These are phyloP conservation scores for Trichocladium uniseriatum DNA, from an alignment of 495 filamentous ascomycete genomes.

Conservation along the genomic window DNA sequence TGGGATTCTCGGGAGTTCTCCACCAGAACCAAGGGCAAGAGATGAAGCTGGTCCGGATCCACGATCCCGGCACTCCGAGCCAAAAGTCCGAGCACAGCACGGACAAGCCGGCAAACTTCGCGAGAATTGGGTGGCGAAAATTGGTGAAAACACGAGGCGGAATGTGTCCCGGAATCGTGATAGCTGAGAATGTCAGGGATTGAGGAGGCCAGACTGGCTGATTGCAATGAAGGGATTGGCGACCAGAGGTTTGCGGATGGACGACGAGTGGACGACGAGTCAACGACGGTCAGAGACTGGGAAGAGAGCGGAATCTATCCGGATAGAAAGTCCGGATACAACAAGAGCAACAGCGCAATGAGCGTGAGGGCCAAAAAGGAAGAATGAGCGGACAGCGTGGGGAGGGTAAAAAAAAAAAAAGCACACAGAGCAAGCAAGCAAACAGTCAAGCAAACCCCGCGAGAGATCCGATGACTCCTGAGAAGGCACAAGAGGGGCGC, in stretches of 20 bases:
- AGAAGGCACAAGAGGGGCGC: background rate
- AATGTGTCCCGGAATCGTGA: background rate
- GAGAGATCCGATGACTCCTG: background rate
- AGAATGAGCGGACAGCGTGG: background rate
- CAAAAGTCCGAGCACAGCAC: background rate
- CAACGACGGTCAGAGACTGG: no score
- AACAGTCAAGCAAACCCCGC: background rate
- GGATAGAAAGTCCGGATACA: no score
- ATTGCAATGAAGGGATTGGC: constrained; percentile 6
- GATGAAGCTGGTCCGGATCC: constrained; percentile 20
- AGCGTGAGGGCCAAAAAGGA: background rate
- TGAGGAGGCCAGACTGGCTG: background rate
- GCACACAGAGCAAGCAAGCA: background rate
- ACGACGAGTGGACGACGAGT: background rate
- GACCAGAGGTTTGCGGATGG: no score
- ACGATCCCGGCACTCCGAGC: background rate
- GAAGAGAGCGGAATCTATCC: no score
- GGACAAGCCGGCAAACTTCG: background rate
- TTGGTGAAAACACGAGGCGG: background rate
- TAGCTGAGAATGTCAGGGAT: background rate
- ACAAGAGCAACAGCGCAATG: background rate
- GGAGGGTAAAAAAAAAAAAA: background rate
- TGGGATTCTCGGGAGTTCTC: constrained; percentile 17
- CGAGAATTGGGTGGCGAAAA: background rate
- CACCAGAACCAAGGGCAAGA: constrained; percentile 9